Base-by-base conservation (phyloP, 306 rosid genomes). In the Fragaria vesca region DNA sequence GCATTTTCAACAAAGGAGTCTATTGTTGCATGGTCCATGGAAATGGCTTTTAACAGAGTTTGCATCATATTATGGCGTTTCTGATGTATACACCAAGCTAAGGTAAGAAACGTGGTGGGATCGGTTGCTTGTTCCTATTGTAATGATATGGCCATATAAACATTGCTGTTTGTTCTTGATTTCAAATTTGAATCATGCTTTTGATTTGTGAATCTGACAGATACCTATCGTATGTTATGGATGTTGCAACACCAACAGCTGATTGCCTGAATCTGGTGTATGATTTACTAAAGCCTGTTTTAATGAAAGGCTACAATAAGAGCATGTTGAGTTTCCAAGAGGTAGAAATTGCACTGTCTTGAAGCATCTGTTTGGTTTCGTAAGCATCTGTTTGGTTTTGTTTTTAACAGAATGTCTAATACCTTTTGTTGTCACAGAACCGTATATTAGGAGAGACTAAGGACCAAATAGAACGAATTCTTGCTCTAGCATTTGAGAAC, bases 201-300 rank as follows among this genome's bases (percentile, higher is more conserved):
- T 55, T 74, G 71, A 69, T 78, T 6, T 79, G 71, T 75, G 62
- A 20, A 66, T 51, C 68, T 54, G 45, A 85, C 78, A 96, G 99
- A 73, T 93, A 91, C 77, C 89, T 96, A 69, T 93, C 98, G 16
- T 96, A 96, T 81, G 86, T 96, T 69, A 96, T 96, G 99, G 99
- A 96, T 79, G 98, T 96, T 50, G 94, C 99, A 61, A 93, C 99
- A 12, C 99, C 99, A 48, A 96, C 99, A n/a, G 97, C 89, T 60
- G 99, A 96, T 79, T 96, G 99, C 90, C 96, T 96, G 58, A 85
- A 66, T 47, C 82, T 96, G 87, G 99, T 96, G 57, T 81, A 87
- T 42, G 80, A 85, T 65, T 83, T 96, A 86, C 84, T 96, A 80
- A 77, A 83, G 75, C 98, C 98, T 50, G 97, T 96, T 68, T 61